A percentile compares a stretch with the other conserved stretches of the same genome.
Evolutionary conservation across 2,329 filamentous ascomycete genomes (phyloP).

Genomic region (Colletotrichum cordylinicola): DNA sequence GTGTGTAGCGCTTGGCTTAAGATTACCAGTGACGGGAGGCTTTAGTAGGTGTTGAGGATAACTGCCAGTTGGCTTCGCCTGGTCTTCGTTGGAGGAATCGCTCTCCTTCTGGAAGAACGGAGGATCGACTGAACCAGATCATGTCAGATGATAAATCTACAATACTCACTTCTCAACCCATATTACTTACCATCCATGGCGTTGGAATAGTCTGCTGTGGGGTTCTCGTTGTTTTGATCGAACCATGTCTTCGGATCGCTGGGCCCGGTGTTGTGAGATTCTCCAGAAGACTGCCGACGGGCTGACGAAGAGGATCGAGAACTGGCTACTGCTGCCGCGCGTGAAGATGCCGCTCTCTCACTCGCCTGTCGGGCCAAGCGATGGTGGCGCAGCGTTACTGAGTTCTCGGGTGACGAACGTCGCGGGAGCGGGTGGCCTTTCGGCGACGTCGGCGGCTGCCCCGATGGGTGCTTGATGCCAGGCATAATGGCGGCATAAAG

Average conservation of each 20-base stretch:
- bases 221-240: constrained; percentile 57
- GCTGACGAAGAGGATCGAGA: constrained; percentile 25
- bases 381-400: constrained; percentile 54
- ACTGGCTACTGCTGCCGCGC: constrained; percentile 15
- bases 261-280: constrained; percentile 52
- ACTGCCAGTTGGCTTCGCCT: constrained; percentile 18
- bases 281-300: constrained; percentile 50
- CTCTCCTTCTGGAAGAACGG: constrained; percentile 61
- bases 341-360: constrained; percentile 23
- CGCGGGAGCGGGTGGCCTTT: constrained; percentile 49
- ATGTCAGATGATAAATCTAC: not conserved
- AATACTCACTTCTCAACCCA: not conserved
- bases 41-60: constrained; percentile 25
- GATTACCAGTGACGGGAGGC: constrained; percentile 25
- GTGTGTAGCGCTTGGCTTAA: constrained; percentile 41
- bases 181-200: constrained; percentile 52
- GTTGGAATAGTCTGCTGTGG: constrained; percentile 45
- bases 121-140: constrained; percentile 46
- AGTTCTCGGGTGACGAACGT: constrained; percentile 49
- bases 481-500: constrained; percentile 34
- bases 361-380: constrained; percentile 48
- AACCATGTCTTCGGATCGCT: constrained; percentile 63
- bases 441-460: constrained; percentile 26
- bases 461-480: constrained; percentile 27
- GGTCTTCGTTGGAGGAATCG: constrained; percentile 57